Evolutionary conservation across 306 rosid species (phyloP).

Genomic region (Dicorynia guianensis): DNA sequence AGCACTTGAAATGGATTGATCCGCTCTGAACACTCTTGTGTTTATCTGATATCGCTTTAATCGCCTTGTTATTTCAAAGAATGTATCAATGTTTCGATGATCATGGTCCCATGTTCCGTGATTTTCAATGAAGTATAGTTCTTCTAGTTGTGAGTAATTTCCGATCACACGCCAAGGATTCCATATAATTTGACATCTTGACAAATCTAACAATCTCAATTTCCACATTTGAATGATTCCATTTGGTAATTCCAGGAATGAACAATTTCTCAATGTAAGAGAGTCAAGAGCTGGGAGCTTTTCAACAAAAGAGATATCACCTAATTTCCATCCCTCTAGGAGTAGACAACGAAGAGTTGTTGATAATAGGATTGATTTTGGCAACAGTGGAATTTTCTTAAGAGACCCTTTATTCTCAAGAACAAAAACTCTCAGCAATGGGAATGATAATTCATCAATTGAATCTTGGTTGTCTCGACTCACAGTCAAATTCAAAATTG

Average conservation of each 20-base stretch:
- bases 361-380: neutral
- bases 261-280: neutral
- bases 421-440: neutral
- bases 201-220: neutral
- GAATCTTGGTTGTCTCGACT: too few relatives aligned
- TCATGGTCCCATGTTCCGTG: too few relatives aligned
- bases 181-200: neutral
- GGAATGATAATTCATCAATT: neutral
- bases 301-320: neutral
- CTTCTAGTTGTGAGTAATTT: neutral
- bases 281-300: neutral
- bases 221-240: neutral
- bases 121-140: neutral
- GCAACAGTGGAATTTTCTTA: too few relatives aligned
- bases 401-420: too few relatives aligned
- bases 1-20: too few relatives aligned
- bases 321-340: accelerated
- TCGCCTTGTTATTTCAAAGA: too few relatives aligned
- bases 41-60: too few relatives aligned
- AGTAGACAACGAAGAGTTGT: neutral
- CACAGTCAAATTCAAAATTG: too few relatives aligned
- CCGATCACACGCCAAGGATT: neutral
- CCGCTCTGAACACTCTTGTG: too few relatives aligned
- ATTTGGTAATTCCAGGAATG: neutral
- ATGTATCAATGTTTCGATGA: too few relatives aligned